Evolutionary conservation across 2,329 filamentous ascomycete species (phyloP), one percentile per base, ranked within the genome.

Genomic region (Dissoconium aciculare): DNA sequence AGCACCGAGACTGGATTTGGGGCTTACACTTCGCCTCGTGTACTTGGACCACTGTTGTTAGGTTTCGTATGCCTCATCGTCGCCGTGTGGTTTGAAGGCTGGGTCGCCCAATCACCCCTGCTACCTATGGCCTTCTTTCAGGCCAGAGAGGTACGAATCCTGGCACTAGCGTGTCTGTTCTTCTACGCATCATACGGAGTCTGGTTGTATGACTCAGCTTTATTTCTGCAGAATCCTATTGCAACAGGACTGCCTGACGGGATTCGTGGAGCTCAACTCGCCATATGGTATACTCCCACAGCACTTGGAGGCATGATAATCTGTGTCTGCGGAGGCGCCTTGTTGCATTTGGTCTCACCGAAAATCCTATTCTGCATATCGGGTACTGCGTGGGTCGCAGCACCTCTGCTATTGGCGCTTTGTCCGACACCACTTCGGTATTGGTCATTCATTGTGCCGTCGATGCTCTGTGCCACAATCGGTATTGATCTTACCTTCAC

Each of bases 401-500:
- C 53, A 17, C 50, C 53, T 5, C 39, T 56, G 2, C 37, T 56
- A 3, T 43, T 56, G 12, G 52, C 52, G 2, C 35, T 54, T 11
- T 44, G 42, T 11, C 45, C 50, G 1, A 24, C 43, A 5, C 49
- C 48, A 1, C 29, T 52, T 15, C 38, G 43, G 19, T 56, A 54
- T 41, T 56, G 52, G 52, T 37, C 45, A 0, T 49, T 46, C 29
- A 46, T 53, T 10, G 43, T 56, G 34, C 52, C 52, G 8, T 51
- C 52, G 4, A 54, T 54, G 51, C 26, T 55, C 2, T 53, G 49
- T 36, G 48, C 47, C 3, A 54, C 53, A 1, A 35, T 54, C 5
- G 53, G 52, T 16, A 47, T 53, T 31, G 53, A 56, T 33, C 34
- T 55, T 5, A 56, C 53, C 0, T 54, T 48, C 43, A 53, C 47